Conservation (phyloP, 495 filamentous ascomycete species). For the Penicillium pancosmium region DNA sequence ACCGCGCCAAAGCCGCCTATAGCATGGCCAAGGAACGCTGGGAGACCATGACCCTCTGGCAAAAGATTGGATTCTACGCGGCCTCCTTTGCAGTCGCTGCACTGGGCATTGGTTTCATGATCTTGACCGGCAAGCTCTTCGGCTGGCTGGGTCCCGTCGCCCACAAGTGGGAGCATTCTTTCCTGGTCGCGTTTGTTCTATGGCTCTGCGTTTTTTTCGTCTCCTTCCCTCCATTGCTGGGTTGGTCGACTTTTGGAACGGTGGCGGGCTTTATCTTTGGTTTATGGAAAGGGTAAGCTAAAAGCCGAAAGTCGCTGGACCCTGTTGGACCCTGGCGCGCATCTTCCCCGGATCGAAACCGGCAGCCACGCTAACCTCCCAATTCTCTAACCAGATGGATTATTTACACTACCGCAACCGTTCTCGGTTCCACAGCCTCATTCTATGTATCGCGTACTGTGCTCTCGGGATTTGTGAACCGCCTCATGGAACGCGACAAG, state of each 20-base stretch:
- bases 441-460: constrained; percentile 81
- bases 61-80: constrained; percentile 60
- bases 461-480: constrained; percentile 74
- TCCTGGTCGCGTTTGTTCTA: constrained; percentile 74
- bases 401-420: constrained; percentile 75
- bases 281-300: constrained; percentile 73
- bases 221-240: constrained; percentile 89
- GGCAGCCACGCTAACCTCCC: constrained; percentile 6
- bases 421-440: constrained; percentile 73
- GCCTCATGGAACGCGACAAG: constrained; percentile 78
- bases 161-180: constrained; percentile 67
- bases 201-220: constrained; percentile 76
- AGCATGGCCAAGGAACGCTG: constrained; percentile 41
- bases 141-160: constrained; percentile 69
- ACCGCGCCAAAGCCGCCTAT: constrained; percentile 35
- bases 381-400: constrained; percentile 62
- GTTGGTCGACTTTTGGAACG: constrained; percentile 85
- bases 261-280: constrained; percentile 93
- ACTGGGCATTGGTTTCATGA: constrained; percentile 64
- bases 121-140: constrained; percentile 80
- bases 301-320: constrained; percentile 17
- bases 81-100: constrained; percentile 52
- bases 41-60: constrained; percentile 58
- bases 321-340: not conserved
- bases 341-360: not conserved